These are phyloP conservation scores for Parsonsia alboflavescens DNA, from an alignment of 257 asterid genomes.

Conservation along the genomic window DNA sequence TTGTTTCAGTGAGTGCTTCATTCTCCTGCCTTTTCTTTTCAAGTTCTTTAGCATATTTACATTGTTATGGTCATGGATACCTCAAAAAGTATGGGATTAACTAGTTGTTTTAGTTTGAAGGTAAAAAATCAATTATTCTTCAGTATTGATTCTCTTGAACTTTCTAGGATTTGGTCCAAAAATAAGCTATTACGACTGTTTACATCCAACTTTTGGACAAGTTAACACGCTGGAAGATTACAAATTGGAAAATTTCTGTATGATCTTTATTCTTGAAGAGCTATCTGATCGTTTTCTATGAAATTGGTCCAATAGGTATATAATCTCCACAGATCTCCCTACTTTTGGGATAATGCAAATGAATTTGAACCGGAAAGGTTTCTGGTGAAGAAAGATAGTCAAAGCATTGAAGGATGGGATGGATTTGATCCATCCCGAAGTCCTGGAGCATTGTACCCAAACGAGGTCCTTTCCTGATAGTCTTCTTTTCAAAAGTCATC, in stretches of 20 bases:
- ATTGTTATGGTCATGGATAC: neutral
- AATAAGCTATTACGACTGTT: neutral
- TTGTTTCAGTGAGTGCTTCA: conserved; percentile 59
- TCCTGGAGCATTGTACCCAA: conserved; percentile 94
- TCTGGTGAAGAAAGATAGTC: conserved; percentile 42
- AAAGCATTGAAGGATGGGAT: conserved; percentile 79
- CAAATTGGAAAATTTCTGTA: neutral
- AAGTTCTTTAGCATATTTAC: conserved; percentile 1
- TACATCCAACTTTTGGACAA: neutral
- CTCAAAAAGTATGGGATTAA: neutral
- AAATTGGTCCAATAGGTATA: conserved; percentile 51
- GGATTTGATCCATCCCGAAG: conserved; percentile 94
- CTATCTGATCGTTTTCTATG: neutral
- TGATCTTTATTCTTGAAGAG: neutral
- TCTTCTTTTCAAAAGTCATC: neutral
- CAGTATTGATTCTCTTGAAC: neutral
- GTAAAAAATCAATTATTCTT: neutral
- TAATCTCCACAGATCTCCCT: conserved; percentile 95
- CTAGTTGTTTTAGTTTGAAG: neutral
- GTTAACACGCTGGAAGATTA: neutral
- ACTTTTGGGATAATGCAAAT: conserved; percentile 79
- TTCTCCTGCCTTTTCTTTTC: neutral
- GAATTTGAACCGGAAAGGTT: conserved; percentile 95
- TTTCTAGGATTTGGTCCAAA: neutral
- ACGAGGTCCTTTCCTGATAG: conserved; percentile 49